These are phyloP conservation scores for Backusella parvicylindrica DNA, from an alignment of 192 early-diverging fungal species.

Conservation along the genomic window DNA sequence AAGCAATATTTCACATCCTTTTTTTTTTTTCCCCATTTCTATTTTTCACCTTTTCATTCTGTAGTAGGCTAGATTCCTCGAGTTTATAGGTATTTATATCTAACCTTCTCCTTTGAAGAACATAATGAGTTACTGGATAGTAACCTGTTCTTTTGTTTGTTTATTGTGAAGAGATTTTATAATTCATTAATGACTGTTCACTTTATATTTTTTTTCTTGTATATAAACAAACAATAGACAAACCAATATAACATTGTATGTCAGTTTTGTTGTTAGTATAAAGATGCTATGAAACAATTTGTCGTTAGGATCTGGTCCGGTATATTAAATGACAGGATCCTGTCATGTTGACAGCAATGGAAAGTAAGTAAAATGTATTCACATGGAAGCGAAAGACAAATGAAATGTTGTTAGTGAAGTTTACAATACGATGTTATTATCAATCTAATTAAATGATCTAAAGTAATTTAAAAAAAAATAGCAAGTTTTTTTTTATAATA, in stretches of 20 bases:
- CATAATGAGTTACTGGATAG: not conserved
- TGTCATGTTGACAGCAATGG: not conserved
- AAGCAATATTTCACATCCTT: not conserved
- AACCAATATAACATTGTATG: not conserved
- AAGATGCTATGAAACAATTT: not conserved
- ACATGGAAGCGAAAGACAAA: not conserved
- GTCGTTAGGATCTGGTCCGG: not conserved
- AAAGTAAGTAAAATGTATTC: not conserved
- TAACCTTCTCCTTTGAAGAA: not conserved
- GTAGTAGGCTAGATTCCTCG: not conserved
- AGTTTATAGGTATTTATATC: not conserved
- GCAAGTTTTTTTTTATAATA: not conserved
- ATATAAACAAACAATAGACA: not conserved
- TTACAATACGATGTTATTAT: not conserved
- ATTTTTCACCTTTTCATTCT: not conserved
- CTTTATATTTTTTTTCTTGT: not conserved
- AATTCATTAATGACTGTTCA: not conserved
- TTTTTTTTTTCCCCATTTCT: not conserved
- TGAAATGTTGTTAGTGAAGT: not conserved
- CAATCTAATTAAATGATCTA: not conserved
- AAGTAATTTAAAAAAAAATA: not conserved
- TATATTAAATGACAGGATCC: not conserved
- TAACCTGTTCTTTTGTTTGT: not conserved
- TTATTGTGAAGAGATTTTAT: not conserved
- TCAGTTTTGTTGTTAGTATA: not conserved